Evolutionary conservation across 805 yeast genomes (phyloP), one percentile per base, ranked within the genome.

Genomic region (Cyberlindnera euphorbiiphila): DNA sequence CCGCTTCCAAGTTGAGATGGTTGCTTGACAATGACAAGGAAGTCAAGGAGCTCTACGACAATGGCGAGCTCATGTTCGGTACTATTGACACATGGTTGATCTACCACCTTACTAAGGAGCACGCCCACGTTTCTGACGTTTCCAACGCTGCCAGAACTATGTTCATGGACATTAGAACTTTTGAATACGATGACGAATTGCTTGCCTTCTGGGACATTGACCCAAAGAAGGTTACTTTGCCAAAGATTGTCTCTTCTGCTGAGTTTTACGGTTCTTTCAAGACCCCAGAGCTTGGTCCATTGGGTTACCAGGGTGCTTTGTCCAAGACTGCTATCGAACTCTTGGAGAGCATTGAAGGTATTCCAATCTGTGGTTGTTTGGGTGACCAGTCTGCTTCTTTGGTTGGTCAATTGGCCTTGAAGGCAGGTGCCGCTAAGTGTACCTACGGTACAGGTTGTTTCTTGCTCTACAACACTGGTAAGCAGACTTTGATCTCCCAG

Each of bases 391-490:
- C 89, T 39, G 87, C 96, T 2, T 93, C 97, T 2, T 63, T 91
- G 43, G 95, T 88, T 34, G 98, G 97, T 25, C 96, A 89, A 62
- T 63, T 85, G 61, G 96, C 96, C 2, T 76, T 87, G 53, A 71
- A 75, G 46, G 72, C 76, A 29, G 96, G 96, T 39, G 78, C 82
- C 30, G 96, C 96, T 30, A 89, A 89, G 63, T 87, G 95, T 70
- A 89, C 98, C 9, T 89, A 88, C 56, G 98, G 98, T 46, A 89
- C 98, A 2, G 98, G 98, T 45, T 85, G 95, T 60, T 89, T 89
- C 69, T 63, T 89, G 45, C 69, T 91, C 46, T 86, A 83, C 70
- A 89, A 89, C 63, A 85, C 95, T 2, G 98, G 98, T 41, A 61
- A 67, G 30, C 62, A 69, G 35, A 82, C 86, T 42, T 71, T 87